Base-by-base conservation (phyloP, 2,329 filamentous ascomycete species). In the Colletotrichum tabaci region DNA sequence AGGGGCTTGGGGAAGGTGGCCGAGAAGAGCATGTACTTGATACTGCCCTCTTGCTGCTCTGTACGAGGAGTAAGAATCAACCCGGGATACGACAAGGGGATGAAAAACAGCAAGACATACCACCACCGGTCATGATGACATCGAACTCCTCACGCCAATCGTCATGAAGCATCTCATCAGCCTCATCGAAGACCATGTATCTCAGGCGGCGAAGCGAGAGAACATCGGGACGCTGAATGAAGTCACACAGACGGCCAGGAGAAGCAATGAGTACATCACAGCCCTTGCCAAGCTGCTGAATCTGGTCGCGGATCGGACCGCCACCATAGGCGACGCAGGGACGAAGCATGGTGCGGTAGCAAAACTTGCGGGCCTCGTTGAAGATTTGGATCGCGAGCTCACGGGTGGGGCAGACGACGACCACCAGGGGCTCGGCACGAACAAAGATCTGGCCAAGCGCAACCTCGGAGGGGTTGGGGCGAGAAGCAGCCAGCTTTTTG, bases 321-420 rank as follows among this genome's bases (percentile, higher is more conserved):
- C 96, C 96, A 61, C 96, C 96, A 76, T 98, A 99, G 40, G 93
- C 87, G 53, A 97, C 94, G 76, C 93, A 95, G 30, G 96, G 96
- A 50, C 96, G 94, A 69, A 99, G 87, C 94, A 97, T 98, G 4
- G 94, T 95, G 1, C 96, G 92, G 77, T 99, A 99, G 80, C 95
- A 98, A 60, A 98, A 90, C 76, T 96, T 94, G 73, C 96, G 93
- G 35, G 94, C 92, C 80, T 98, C 96, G 74, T 98, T 94, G 82
- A 98, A 98, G 75, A 98, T 98, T 79, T 99, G 96, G 2, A 95
- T 93, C 0, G 95, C 94, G 6, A 99, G 84, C 85, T 99, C 96
- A 46, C 96, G 93, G 65, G 93, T 96, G 0, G 96, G 96, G 13
- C 90, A 92, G 26, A 99, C 88, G 65, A 99, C 87, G 38, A 98